Evolutionary conservation across 257 asterid genomes (phyloP).

Genomic region (Solanum corneliomulleri): DNA sequence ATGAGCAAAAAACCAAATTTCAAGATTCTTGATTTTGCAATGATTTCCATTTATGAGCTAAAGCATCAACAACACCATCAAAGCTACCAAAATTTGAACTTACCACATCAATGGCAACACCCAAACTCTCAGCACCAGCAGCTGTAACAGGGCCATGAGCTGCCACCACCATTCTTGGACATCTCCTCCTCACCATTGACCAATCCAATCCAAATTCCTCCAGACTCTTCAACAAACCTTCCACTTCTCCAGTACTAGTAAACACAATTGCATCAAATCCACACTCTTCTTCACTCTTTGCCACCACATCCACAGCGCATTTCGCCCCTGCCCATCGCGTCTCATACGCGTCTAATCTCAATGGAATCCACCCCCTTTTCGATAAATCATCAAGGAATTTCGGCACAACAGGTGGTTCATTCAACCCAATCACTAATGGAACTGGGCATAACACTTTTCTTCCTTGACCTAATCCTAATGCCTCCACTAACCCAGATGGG

Average conservation of each 20-base stretch:
- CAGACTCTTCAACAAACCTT: conserved; percentile 75
- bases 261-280: conserved; percentile 70
- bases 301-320: conserved; percentile 35
- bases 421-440: conserved; percentile 50
- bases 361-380: conserved; percentile 45
- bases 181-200: conserved; percentile 53
- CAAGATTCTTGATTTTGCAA: neutral
- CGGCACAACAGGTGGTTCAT: conserved; percentile 83
- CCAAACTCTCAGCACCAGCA: conserved; percentile 68
- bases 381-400: conserved; percentile 33
- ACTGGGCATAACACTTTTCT: conserved; percentile 60
- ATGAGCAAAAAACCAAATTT: neutral
- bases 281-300: conserved; percentile 27
- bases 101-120: conserved; percentile 70
- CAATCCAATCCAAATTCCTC: conserved; percentile 50
- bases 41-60: conserved; percentile 27
- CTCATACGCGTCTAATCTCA: conserved; percentile 52
- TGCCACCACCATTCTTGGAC: conserved; percentile 64
- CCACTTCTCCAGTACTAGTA: conserved; percentile 82
- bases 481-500: conserved; percentile 49
- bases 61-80: conserved; percentile 61
- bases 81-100: conserved; percentile 59
- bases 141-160: conserved; percentile 93
- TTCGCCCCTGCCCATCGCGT: conserved; percentile 50
- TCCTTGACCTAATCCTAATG: conserved; percentile 47